These are phyloP conservation scores for Ophiostoma australiae DNA, from an alignment of 2,329 filamentous ascomycete species.

Conservation along the genomic window DNA sequence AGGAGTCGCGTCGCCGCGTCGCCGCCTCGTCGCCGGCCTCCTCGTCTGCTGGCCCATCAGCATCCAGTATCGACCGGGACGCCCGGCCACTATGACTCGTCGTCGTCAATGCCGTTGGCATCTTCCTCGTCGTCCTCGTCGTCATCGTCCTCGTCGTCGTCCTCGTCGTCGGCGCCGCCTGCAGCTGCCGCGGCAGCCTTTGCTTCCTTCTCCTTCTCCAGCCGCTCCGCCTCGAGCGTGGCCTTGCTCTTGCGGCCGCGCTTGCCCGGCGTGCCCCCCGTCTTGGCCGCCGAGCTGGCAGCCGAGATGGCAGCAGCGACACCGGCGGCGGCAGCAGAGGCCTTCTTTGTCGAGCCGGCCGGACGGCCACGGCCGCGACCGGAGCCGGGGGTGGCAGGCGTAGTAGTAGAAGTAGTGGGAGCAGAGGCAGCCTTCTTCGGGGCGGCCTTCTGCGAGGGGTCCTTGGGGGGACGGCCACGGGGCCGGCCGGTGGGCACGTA, in stretches of 20 bases:
- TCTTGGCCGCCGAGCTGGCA: conserved; percentile 16
- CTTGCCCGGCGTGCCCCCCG: conserved; percentile 25
- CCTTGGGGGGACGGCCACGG: conserved; percentile 29
- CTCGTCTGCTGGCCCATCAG: no score
- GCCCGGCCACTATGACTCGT: conserved; percentile 6
- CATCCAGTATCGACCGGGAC: no score
- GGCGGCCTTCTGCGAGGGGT: conserved; percentile 26
- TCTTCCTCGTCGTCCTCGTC: conserved; percentile 16
- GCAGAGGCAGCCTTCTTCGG: conserved; percentile 17
- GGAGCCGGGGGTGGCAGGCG: conserved; percentile 16
- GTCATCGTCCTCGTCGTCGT: conserved; percentile 17
- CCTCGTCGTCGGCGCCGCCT: not conserved
- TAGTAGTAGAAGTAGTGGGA: not conserved
- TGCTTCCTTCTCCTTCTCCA: conserved; percentile 16
- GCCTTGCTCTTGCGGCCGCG: conserved; percentile 30
- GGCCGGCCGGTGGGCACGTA: conserved; percentile 30
- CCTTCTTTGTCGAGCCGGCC: conserved; percentile 26
- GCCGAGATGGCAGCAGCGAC: conserved; percentile 20
- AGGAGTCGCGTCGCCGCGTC: not conserved
- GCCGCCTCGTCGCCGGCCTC: not conserved
- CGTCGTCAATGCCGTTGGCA: conserved; percentile 22
- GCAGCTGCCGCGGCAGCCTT: not conserved
- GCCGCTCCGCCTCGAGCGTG: conserved; percentile 26
- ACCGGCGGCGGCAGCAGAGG: conserved; percentile 8
- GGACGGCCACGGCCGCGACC: conserved; percentile 28